A percentile compares a stretch with the other conserved stretches of the same genome.
Conservation (phyloP, 495 filamentous ascomycete genomes). For the Podospora pseudoanserina region DNA sequence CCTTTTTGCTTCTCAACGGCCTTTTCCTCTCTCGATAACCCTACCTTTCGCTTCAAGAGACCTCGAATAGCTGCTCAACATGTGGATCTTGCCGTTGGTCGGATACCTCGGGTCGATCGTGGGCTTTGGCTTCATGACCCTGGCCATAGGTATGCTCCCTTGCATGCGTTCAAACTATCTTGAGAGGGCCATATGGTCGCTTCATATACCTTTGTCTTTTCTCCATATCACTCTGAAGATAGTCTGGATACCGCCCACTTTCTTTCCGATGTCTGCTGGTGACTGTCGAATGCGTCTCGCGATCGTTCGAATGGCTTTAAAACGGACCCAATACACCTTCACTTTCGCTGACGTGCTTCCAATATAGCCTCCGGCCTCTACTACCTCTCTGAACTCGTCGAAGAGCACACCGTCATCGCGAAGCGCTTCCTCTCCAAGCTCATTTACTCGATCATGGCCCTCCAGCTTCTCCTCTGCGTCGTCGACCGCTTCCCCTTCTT, state of each 20-base stretch:
- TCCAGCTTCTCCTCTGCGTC: conserved; percentile 70
- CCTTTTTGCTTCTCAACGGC: background rate
- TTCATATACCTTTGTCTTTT: too few species aligned
- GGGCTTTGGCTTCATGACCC: conserved; percentile 88
- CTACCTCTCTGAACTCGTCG: conserved; percentile 95
- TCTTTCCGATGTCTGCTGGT: background rate
- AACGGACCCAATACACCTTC: background rate
- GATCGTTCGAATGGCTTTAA: background rate
- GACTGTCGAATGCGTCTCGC: too few species aligned
- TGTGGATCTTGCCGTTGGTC: conserved; percentile 90
- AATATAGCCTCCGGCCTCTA: conserved; percentile 84
- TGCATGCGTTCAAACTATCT: background rate
- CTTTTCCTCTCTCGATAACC: too few species aligned
- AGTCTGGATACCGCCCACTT: background rate
- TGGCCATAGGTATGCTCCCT: conserved; percentile 73
- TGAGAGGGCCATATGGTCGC: background rate
- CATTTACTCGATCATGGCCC: conserved; percentile 76
- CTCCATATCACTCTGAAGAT: too few species aligned
- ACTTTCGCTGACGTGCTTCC: too few species aligned
- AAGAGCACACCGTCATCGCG: conserved; percentile 91
- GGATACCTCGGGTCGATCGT: conserved; percentile 84
- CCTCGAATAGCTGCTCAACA: conserved; percentile 34
- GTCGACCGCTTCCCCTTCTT: conserved; percentile 80
- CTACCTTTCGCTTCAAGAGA: background rate
- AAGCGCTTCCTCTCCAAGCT: conserved; percentile 77